Evolutionary conservation across 2,329 filamentous ascomycete species (phyloP).

Genomic region (Coniochaeta ligniaria): DNA sequence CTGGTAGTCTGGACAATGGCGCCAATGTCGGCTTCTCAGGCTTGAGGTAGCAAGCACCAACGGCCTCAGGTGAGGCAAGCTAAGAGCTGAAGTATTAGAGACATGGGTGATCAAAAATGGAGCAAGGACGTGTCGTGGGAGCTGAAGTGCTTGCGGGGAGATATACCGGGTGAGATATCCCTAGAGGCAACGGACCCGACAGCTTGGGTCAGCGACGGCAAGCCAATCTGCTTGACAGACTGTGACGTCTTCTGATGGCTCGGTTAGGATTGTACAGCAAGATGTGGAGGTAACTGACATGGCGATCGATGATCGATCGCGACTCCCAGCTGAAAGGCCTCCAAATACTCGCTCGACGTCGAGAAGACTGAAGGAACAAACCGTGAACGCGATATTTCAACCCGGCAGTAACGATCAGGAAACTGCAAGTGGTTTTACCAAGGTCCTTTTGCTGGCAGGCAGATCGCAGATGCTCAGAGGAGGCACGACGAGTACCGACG

Average conservation of each 20-base stretch:
- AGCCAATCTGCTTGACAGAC: not conserved
- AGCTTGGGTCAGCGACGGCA: not conserved
- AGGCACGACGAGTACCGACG: not conserved
- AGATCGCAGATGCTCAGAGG: not conserved
- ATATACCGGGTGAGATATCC: not conserved
- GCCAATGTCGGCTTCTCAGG: not conserved
- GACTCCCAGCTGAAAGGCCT: not conserved
- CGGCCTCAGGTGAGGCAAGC: not conserved
- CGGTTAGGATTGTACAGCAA: not conserved
- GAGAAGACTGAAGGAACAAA: not conserved
- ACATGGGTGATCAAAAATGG: not conserved
- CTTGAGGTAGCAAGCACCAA: not conserved
- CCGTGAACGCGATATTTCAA: not conserved
- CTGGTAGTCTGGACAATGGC: not conserved
- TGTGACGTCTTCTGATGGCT: not conserved
- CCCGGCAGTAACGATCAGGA: not conserved
- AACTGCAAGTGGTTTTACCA: not conserved
- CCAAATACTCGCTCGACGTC: not conserved
- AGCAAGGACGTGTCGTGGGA: not conserved
- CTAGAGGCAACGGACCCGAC: not conserved
- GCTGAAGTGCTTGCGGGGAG: not conserved
- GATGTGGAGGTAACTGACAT: not conserved
- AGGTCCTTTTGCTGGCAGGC: not conserved
- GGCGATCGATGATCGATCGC: not conserved
- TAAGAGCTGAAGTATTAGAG: not conserved